These are phyloP conservation scores for Babesia ovis DNA, from an alignment of 169 alveolate species.

Conservation along the genomic window DNA sequence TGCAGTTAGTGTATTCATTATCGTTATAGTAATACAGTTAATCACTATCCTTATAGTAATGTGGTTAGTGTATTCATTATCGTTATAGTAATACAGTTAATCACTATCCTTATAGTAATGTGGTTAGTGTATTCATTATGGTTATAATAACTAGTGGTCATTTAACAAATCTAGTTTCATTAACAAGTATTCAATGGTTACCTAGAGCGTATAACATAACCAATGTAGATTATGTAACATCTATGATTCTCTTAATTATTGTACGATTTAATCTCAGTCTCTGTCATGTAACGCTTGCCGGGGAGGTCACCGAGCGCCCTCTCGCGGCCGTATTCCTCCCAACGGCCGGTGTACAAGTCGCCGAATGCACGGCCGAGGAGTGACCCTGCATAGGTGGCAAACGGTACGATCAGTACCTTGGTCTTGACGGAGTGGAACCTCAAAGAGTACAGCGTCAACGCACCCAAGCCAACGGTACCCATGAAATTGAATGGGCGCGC, in stretches of 20 bases:
- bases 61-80: too few species aligned
- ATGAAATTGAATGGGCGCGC: conserved; percentile 22
- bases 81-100: too few species aligned
- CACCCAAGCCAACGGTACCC: conserved; percentile 45
- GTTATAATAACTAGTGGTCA: too few species aligned
- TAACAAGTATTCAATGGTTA: too few species aligned
- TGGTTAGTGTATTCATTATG: too few species aligned
- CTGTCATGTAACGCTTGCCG: conserved; percentile 52
- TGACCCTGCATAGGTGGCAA: conserved; percentile 51
- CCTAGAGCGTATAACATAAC: too few species aligned
- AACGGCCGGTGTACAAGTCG: conserved; percentile 50
- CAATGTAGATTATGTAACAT: too few species aligned
- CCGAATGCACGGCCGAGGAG: conserved; percentile 56
- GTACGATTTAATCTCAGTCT: conserved; percentile 33
- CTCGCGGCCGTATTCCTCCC: conserved; percentile 63
- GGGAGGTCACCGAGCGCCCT: conserved; percentile 66
- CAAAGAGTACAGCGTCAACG: conserved; percentile 32
- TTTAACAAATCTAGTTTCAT: too few species aligned
- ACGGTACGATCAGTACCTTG: conserved; percentile 60
- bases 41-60: too few species aligned
- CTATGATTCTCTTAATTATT: not conserved
- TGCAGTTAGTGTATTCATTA: too few species aligned
- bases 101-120: too few species aligned
- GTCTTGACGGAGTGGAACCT: conserved; percentile 65
- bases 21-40: too few species aligned